phyloP scores from a whole-genome alignment of 345 rosid genomes.

The Rhodamnia rubescens region DNA sequence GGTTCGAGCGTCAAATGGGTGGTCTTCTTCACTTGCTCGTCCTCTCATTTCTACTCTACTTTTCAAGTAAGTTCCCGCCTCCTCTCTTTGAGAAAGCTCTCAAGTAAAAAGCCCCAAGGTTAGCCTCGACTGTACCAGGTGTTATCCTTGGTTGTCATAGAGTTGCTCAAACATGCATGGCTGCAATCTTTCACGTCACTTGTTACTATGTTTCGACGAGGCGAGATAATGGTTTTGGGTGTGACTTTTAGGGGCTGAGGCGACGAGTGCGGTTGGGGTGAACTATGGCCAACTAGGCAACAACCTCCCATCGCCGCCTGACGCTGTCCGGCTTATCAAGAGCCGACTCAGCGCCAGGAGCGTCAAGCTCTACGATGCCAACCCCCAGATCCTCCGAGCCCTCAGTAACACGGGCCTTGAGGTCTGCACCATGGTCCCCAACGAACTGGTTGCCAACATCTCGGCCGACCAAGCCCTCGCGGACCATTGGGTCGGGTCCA shows the following conservation, averaged over 20 bases:
- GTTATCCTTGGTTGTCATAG: neutral
- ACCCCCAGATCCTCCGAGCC: slow-evolving; percentile 50
- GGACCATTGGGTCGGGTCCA: slow-evolving; percentile 51
- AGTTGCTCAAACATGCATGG: neutral
- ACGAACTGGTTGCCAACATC: slow-evolving; percentile 39
- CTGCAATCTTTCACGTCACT: neutral
- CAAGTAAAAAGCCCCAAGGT: neutral
- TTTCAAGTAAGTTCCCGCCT: neutral
- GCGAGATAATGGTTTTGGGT: neutral
- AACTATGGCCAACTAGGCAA: slow-evolving; percentile 78
- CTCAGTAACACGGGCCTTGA: slow-evolving; percentile 39
- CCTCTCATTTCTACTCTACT: neutral
- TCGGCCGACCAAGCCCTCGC: slow-evolving; percentile 29
- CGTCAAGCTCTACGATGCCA: slow-evolving; percentile 68
- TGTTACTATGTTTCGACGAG: neutral
- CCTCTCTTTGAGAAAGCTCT: neutral
- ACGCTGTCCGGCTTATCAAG: slow-evolving; percentile 36
- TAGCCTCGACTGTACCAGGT: neutral
- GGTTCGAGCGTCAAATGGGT: neutral
- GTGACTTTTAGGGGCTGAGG: slow-evolving; percentile 22
- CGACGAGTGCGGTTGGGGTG: slow-evolving; percentile 47
- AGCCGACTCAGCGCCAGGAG: slow-evolving; percentile 33
- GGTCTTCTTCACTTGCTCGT: neutral
- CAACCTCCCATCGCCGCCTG: slow-evolving; percentile 48
- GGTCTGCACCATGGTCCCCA: slow-evolving; percentile 63